Evolutionary conservation across 768 basidiomycete species (phyloP).

Genomic region (Psilocybe cubensis): DNA sequence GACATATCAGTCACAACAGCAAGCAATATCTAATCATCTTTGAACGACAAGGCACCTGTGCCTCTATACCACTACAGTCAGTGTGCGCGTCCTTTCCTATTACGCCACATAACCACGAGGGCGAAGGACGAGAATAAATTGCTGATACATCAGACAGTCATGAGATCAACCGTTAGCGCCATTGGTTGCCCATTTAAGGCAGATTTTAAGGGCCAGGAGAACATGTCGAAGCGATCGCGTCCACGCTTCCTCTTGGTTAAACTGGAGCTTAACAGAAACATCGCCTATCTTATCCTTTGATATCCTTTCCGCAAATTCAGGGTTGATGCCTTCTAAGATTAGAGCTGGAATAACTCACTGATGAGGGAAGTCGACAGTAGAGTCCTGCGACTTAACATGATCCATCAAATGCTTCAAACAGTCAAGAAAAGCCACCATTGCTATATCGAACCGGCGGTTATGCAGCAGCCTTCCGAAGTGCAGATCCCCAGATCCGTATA

Average conservation of each 20-base stretch:
- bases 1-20: background rate
- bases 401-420: slow-evolving; percentile 93
- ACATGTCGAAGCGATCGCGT: slow-evolving; percentile 93
- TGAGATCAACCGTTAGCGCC: slow-evolving; percentile 62
- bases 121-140: background rate
- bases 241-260: slow-evolving; percentile 96
- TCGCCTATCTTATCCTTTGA: slow-evolving; percentile 95
- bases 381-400: slow-evolving; percentile 75
- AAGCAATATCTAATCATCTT: slow-evolving; percentile 10
- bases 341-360: slow-evolving; percentile 61
- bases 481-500: slow-evolving; percentile 94
- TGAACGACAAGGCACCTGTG: background rate
- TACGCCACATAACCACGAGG: slow-evolving; percentile 7
- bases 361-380: slow-evolving; percentile 79
- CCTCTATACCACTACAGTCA: background rate
- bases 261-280: slow-evolving; percentile 91
- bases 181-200: slow-evolving; percentile 86
- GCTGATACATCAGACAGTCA: slow-evolving; percentile 8
- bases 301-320: slow-evolving; percentile 55
- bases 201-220: slow-evolving; percentile 84
- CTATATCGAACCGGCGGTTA: slow-evolving; percentile 94
- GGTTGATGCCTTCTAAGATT: background rate
- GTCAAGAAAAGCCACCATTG: slow-evolving; percentile 95
- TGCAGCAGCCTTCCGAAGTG: slow-evolving; percentile 88
- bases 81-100: background rate